Evolutionary conservation across 192 early-diverging fungal species (phyloP).

Genomic region (Cladochytrium replicatum): DNA sequence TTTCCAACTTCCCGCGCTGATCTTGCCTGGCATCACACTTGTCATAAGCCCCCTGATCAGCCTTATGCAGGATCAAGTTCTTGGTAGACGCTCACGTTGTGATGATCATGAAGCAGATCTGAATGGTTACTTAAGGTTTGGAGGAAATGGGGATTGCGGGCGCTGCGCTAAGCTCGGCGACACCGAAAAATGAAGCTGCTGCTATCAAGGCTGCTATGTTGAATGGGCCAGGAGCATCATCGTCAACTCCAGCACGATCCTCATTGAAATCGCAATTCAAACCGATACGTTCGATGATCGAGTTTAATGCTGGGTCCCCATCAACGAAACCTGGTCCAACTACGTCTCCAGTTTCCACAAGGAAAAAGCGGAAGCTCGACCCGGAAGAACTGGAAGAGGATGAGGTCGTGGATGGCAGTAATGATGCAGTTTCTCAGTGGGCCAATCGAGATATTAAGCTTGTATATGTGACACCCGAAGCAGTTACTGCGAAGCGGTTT

Average conservation of each 20-base stretch:
- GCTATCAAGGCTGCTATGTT: constrained; percentile 4
- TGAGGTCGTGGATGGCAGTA: no score
- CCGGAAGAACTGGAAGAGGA: no score
- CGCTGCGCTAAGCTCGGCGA: constrained; percentile 39
- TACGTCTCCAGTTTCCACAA: no score
- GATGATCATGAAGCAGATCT: no score
- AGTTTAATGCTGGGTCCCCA: no score
- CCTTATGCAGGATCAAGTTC: constrained; percentile 79
- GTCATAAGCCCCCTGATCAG: constrained; percentile 75
- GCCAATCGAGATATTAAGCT: constrained; percentile 46
- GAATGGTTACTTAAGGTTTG: no score
- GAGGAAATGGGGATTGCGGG: constrained; percentile 43
- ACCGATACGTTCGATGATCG: no score
- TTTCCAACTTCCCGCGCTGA: constrained; percentile 66
- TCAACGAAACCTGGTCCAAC: no score
- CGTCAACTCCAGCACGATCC: constrained; percentile 34
- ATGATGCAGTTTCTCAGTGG: no score
- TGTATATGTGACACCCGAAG: constrained; percentile 79
- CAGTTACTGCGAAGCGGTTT: constrained; percentile 58
- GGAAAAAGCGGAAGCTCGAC: no score
- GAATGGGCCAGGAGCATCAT: constrained; percentile 29
- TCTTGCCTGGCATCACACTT: constrained; percentile 48
- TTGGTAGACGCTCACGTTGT: no score
- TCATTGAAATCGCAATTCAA: no score
- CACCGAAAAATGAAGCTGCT: background rate